A percentile compares a stretch with the other conserved stretches of the same genome.
phyloP scores from a whole-genome alignment of 2,329 filamentous ascomycete species.

The Coniochaeta ligniaria region DNA sequence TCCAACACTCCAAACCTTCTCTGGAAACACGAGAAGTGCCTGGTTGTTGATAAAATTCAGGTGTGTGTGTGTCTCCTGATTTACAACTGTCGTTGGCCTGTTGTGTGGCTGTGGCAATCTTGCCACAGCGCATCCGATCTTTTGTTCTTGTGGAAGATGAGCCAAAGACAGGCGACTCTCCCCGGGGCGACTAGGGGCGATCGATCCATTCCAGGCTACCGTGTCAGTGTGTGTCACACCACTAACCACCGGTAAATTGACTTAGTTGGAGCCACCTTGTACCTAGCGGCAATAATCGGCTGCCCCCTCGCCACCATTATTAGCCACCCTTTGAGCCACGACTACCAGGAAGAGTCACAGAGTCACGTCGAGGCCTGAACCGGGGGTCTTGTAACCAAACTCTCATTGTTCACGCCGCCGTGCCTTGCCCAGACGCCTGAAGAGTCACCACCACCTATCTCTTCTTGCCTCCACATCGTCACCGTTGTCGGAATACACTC shows the following conservation, averaged over 20 bases:
- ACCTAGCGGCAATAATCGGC: background rate
- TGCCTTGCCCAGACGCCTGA: background rate
- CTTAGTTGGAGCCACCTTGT: background rate
- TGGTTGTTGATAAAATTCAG: background rate
- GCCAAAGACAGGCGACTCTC: background rate
- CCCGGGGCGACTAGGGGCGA: background rate
- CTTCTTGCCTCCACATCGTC: background rate
- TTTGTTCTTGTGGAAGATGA: background rate
- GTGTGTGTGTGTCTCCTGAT: background rate
- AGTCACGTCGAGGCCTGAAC: constrained; percentile 1
- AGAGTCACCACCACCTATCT: constrained; percentile 1
- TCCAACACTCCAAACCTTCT: background rate
- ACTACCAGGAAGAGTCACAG: background rate
- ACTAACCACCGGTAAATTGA: background rate
- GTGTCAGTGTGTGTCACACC: constrained; percentile 1
- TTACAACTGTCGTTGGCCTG: background rate
- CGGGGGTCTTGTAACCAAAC: background rate
- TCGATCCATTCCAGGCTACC: background rate
- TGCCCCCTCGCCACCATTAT: background rate
- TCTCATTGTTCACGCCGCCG: background rate
- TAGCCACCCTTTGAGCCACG: background rate
- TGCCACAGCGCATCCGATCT: background rate
- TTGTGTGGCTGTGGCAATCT: background rate
- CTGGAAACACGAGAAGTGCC: background rate
- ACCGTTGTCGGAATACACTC: background rate